Evolutionary conservation across 2,329 filamentous ascomycete species (phyloP), one percentile per base, ranked within the genome.

Genomic region (Aspergillus sp.): DNA sequence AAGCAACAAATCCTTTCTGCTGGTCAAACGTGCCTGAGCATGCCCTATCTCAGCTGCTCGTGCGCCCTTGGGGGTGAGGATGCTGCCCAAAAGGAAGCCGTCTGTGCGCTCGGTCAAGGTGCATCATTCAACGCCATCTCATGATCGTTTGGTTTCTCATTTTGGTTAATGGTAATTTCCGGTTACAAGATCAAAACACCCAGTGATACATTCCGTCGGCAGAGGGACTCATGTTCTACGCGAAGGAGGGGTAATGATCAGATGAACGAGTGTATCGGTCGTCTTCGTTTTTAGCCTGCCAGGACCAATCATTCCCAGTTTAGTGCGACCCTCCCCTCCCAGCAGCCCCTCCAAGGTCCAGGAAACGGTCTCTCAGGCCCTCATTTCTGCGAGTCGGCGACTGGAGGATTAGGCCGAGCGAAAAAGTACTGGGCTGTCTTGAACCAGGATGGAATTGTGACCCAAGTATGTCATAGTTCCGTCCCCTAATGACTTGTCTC

Each of bases 31-130:
- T 63, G 62, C 57, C 59, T 62, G 60, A 56, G 52, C 15, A 44
- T 57, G 35, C 55, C 54, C 45, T 45, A 52, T 53, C 45, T 56
- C 47, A 27, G 45, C 40, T 19, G 43, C 50, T 57, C 51, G 53
- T 51, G 51, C 46, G 51, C 19, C 15, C 46, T 27, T 53, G 27
- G 35, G 39, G 59, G 43, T 31, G 39, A 54, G 31, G 40, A 53
- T 58, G 59, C 39, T 59, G 59, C 57, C 59, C 55, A 59, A 62
- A 59, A 52, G 53, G 53, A 49, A 58, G 53, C 54, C 37, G 61
- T 62, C 61, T 59, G 62, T 64, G 59, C 61, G 52, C 47, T 57
- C 43, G 55, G 54, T 60, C 55, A 62, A 52, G 49, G 56, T 58
- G 59, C 59, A 61, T 59, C 47, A 51, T 45, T 40, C 27, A 54